Evolutionary conservation across 1,284 basidiomycete species (phyloP), one percentile per base, ranked within the genome.

Genomic region (Cutaneotrichosporon sp.): DNA sequence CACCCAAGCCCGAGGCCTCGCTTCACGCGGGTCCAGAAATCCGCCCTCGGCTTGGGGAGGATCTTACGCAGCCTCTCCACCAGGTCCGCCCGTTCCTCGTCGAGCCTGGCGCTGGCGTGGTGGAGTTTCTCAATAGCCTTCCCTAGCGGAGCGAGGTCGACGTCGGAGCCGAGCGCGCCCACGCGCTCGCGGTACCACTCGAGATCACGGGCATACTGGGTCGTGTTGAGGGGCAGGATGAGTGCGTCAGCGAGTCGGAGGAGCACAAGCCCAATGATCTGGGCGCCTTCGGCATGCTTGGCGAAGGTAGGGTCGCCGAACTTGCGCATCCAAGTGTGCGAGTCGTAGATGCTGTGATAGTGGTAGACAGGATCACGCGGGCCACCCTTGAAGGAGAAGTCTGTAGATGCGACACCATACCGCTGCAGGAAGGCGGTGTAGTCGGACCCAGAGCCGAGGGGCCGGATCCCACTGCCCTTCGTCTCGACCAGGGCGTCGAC

Each of bases 301-400:
- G 82, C 72, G 76, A 88, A 91, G 5, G 81, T 83, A 16, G 85
- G 84, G 70, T 92, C 89, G 31, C 80, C 86, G 64, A 83, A 91
- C 62, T 68, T 65, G 17, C 62, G 55, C 71, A 87, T 84, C 84
- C 85, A 92, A 46, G 77, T 75, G 62, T 84, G 81, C 25, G 80
- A 82, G 70, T 92, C 90, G 68, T 87, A 92, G 57, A 89, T 81
- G 43, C 70, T 74, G 66, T 78, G 77, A 64, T 88, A 88, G 67
- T 88, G 87, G 65, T 88, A 88, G 5, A 81, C 79, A 5, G 88
- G 79, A 65, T 88, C 86, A 12, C 66, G 67, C 4, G 63, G 62
- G 0, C 68, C 67, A 14, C 60, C 60, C 69, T 57, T 81, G 81
- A 20, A 83, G 77, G 46, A 82, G 72, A 41, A 58, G 49, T 60